Evolutionary conservation across 768 basidiomycete species (phyloP).

Genomic region (Mycena haematopus): DNA sequence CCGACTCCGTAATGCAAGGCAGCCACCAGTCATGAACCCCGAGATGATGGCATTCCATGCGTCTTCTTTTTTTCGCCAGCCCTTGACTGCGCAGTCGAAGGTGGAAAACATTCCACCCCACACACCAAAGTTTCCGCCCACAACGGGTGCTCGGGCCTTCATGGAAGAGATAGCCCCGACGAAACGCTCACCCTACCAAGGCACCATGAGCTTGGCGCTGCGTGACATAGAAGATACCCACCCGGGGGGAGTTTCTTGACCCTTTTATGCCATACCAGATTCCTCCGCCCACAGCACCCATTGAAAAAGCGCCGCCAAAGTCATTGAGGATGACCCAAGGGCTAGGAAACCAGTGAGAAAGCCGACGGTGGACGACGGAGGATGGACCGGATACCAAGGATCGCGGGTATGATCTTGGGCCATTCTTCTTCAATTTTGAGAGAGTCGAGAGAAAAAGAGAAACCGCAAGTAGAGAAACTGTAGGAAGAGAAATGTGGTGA

Average conservation of each 20-base stretch:
- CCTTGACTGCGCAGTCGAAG: conserved; percentile 98
- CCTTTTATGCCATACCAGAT: conserved; percentile 99
- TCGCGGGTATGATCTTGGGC: conserved; percentile 93
- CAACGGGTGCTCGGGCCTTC: conserved; percentile 97
- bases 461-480: no score
- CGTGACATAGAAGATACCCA: conserved; percentile 45
- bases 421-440: conserved; percentile 52
- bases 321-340: conserved; percentile 99
- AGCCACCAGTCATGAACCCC: conserved; percentile 98
- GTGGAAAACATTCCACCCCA: conserved; percentile 99
- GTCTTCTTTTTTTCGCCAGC: conserved; percentile 95
- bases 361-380: not conserved
- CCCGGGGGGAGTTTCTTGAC: conserved; percentile 93
- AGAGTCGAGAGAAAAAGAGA: no score
- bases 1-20: conserved; percentile 91
- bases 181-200: conserved; percentile 84
- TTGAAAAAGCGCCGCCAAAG: conserved; percentile 96
- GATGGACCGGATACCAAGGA: conserved; percentile 67
- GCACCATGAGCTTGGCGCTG: conserved; percentile 20
- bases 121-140: conserved; percentile 95
- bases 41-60: conserved; percentile 99
- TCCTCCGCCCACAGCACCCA: conserved; percentile 97
- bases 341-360: conserved; percentile 47
- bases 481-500: no score
- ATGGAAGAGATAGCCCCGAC: conserved; percentile 94